phyloP scores from a whole-genome alignment of 805 yeast genomes.

The Debaryomyces prosopidis region DNA sequence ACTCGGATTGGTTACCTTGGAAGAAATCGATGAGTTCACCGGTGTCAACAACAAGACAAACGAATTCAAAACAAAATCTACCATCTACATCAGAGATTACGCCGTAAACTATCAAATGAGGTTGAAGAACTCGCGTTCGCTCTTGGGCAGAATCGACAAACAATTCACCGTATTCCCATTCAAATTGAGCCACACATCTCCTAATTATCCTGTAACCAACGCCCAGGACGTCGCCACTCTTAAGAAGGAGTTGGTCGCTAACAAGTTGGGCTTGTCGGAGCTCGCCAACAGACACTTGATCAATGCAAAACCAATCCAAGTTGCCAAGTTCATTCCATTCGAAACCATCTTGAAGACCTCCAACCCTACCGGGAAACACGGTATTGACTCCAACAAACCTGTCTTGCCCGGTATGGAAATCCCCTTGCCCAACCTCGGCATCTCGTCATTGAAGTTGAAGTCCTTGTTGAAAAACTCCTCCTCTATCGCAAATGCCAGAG shows the following conservation, averaged over 20 bases:
- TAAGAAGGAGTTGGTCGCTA: conserved; percentile 56
- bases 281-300: conserved; percentile 77
- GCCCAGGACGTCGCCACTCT: conserved; percentile 33
- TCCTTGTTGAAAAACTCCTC: conserved; percentile 47
- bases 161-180: conserved; percentile 86
- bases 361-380: conserved; percentile 66
- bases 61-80: conserved; percentile 58
- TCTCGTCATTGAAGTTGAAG: conserved; percentile 67
- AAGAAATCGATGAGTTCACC: conserved; percentile 61
- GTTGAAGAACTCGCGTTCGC: conserved; percentile 68
- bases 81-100: conserved; percentile 82
- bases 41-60: conserved; percentile 60
- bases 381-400: conserved; percentile 66
- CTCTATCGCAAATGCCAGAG: conserved; percentile 74
- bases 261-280: conserved; percentile 78
- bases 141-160: conserved; percentile 70
- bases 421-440: conserved; percentile 73
- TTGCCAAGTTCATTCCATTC: conserved; percentile 74
- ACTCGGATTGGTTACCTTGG: conserved; percentile 68
- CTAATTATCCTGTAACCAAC: conserved; percentile 57
- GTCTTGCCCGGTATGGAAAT: conserved; percentile 71
- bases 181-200: conserved; percentile 73
- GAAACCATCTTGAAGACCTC: conserved; percentile 60
- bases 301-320: conserved; percentile 69
- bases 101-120: conserved; percentile 79